phyloP scores from a whole-genome alignment of 2,329 filamentous ascomycete genomes.

The Pleomassaria siparia region DNA sequence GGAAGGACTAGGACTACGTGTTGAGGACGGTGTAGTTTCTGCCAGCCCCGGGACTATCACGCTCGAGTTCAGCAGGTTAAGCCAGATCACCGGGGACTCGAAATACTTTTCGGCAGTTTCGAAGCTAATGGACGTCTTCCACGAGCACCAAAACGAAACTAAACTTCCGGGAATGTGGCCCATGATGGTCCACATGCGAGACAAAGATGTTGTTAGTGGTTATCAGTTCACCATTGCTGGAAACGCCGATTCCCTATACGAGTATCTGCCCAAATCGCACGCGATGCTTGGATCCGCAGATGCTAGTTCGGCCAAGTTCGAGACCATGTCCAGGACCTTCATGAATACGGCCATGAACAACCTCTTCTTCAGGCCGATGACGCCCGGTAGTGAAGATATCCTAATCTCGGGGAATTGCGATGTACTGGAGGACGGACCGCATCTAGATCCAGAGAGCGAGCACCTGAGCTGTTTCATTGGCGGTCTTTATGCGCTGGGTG shows the following conservation, averaged over 20 bases:
- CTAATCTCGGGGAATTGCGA: slow-evolving; percentile 50
- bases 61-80: slow-evolving; percentile 86
- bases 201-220: slow-evolving; percentile 30
- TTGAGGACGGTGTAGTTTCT: slow-evolving; percentile 48
- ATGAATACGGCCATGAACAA: slow-evolving; percentile 46
- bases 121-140: slow-evolving; percentile 78
- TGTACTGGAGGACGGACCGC: slow-evolving; percentile 27
- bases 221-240: slow-evolving; percentile 37
- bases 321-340: slow-evolving; percentile 56
- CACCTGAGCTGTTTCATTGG: slow-evolving; percentile 62
- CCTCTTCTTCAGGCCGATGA: slow-evolving; percentile 53
- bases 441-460: slow-evolving; percentile 52
- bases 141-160: slow-evolving; percentile 72
- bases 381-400: slow-evolving; percentile 47
- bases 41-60: slow-evolving; percentile 65
- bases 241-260: slow-evolving; percentile 39
- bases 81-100: slow-evolving; percentile 77
- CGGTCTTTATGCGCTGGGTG: slow-evolving; percentile 60
- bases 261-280: slow-evolving; percentile 50
- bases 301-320: slow-evolving; percentile 47
- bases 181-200: slow-evolving; percentile 55
- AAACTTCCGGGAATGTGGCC: slow-evolving; percentile 80
- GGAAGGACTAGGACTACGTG: slow-evolving; percentile 56
- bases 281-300: slow-evolving; percentile 49
- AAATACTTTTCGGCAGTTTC: slow-evolving; percentile 91